phyloP scores from a whole-genome alignment of 805 yeast species.

The Priceomyces melissophilus region DNA sequence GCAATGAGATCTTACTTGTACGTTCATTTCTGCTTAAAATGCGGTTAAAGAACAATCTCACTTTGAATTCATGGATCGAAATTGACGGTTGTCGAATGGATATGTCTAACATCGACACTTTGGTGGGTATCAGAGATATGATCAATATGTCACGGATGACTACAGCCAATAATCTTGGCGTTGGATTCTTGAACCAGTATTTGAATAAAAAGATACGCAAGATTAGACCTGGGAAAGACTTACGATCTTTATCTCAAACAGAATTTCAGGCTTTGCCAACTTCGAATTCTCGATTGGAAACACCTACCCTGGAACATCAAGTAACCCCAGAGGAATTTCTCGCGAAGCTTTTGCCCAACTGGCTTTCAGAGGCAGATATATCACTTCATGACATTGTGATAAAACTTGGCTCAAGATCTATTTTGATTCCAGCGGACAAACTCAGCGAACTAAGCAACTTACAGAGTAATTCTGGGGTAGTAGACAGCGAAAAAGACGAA shows the following conservation, averaged over 20 bases:
- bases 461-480: no score
- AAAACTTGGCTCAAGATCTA: slow-evolving; percentile 36
- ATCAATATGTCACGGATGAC: slow-evolving; percentile 22
- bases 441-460: no score
- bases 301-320: background rate
- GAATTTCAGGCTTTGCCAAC: no score
- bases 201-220: slow-evolving; percentile 19
- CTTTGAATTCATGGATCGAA: slow-evolving; percentile 17
- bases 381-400: slow-evolving; percentile 15
- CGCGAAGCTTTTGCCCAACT: slow-evolving; percentile 27
- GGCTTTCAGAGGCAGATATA: slow-evolving; percentile 28
- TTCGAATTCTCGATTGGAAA: background rate
- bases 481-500: no score
- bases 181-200: slow-evolving; percentile 26
- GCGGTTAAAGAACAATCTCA: slow-evolving; percentile 26
- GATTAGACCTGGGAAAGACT: no score
- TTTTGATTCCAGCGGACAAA: slow-evolving; percentile 26
- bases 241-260: no score
- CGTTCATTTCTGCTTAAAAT: slow-evolving; percentile 17
- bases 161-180: slow-evolving; percentile 20
- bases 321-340: slow-evolving; percentile 10
- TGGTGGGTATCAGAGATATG: slow-evolving; percentile 29
- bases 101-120: slow-evolving; percentile 26
- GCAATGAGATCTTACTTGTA: slow-evolving; percentile 21
- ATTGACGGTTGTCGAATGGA: slow-evolving; percentile 21